Evolutionary conservation across 192 early-diverging fungal genomes (phyloP), one percentile per base, ranked within the genome.

Genomic region (Backusella macrospora): DNA sequence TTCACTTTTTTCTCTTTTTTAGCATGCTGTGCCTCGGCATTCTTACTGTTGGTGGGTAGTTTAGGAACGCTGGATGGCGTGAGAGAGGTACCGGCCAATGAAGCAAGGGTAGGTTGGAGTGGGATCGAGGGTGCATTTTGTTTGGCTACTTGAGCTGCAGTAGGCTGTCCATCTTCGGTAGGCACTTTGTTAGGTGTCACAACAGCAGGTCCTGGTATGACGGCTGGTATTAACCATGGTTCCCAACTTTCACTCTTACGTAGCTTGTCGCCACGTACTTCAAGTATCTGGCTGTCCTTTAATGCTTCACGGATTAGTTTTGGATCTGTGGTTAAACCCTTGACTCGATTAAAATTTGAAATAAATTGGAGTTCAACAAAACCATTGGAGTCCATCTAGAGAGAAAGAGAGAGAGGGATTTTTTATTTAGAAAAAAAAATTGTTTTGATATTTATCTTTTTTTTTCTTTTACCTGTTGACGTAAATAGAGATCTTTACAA

Each of bases 401-500:
- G 5, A 9, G 0, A 43, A 43, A 43, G 10, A 43, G 0, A 4
- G 42, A 43, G 4, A 4, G 10, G 42, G 8, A 43, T 43, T 43
- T 43, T 2, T 43, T 43, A 9, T 43, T 43, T 43, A n/a, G n/a
- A n/a, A n/a, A n/a, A n/a, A n/a, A n/a, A n/a, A n/a, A n/a, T n/a
- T n/a, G n/a, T n/a, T n/a, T n/a, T n/a, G n/a, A n/a, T n/a, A n/a
- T n/a, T n/a, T n/a, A n/a, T n/a, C n/a, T 43, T 43, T 43, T 43
- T 43, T n/a, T 48, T 16, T 48, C 47, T 16, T 18, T 49, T 59
- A 59, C 52, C 26, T 85, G 80, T 37, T 68, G 84, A 62, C 98
- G 91, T 86, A 99, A 94, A 80, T 87, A 99, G 23, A 98, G 86
- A 80, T 99, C 98, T 69, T 93, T 94, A 90, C 95, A 96, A 65